Percentiles rank a stretch among this genome's conserved stretches.
These are phyloP conservation scores for Pleurozium schreberi DNA, from an alignment of 225 moss, liverwort and hornwort species.

Conservation along the genomic window DNA sequence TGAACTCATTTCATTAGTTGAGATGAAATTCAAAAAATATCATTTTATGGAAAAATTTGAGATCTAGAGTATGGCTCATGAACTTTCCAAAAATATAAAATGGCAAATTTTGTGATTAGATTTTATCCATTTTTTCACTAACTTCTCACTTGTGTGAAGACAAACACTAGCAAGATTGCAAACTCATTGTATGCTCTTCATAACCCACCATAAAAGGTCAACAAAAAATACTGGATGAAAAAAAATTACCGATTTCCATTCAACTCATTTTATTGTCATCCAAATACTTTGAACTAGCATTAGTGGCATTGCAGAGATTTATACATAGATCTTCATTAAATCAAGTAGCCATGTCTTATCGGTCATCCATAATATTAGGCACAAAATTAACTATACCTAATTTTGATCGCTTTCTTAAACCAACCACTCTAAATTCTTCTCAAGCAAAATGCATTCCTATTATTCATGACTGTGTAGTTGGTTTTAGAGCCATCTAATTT, in stretches of 20 bases:
- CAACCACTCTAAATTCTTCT: too few species aligned
- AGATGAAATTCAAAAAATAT: neutral
- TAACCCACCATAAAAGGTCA: neutral
- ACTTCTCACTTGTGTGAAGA: neutral
- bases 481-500: too few species aligned
- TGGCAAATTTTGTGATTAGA: neutral
- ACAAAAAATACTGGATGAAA: neutral
- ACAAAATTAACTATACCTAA: too few species aligned
- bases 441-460: too few species aligned
- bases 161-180: too few species aligned
- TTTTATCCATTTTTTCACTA: neutral
- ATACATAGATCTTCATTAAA: neutral
- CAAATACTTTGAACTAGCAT: rapidly evolving
- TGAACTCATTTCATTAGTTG: neutral
- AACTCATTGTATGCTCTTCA: too few species aligned
- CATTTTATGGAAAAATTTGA: neutral
- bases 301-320: rapidly evolving
- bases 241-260: too few species aligned
- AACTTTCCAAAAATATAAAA: neutral
- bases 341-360: neutral
- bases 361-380: too few species aligned
- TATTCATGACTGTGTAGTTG: too few species aligned
- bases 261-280: neutral
- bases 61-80: rapidly evolving
- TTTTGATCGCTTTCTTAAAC: too few species aligned